Percentiles rank a stretch among this genome's conserved stretches.
These are phyloP conservation scores for Neurospora tetraspora DNA, from an alignment of 495 filamentous ascomycete genomes.

Conservation along the genomic window DNA sequence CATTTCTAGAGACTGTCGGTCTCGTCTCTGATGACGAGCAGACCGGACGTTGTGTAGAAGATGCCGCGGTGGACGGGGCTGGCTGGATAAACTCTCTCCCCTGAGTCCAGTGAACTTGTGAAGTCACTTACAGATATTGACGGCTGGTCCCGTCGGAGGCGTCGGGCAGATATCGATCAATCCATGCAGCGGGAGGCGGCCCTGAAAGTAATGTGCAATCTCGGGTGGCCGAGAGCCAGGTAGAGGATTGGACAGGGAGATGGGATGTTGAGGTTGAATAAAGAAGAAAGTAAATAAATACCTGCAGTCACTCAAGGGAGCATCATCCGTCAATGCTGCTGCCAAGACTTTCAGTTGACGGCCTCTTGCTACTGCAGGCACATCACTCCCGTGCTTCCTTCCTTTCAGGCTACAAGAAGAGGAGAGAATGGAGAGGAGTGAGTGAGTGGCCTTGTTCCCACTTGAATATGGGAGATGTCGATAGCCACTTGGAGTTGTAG, in stretches of 20 bases:
- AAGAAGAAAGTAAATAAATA: background rate
- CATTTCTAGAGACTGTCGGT: background rate
- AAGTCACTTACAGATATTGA: background rate
- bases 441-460: background rate
- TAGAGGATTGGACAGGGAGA: background rate
- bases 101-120: background rate
- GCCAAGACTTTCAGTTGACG: background rate
- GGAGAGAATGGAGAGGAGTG: background rate
- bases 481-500: background rate
- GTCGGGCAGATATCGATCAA: background rate
- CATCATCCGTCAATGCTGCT: background rate
- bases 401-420: background rate
- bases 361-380: background rate
- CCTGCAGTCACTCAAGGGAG: background rate
- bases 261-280: background rate
- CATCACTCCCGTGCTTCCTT: background rate
- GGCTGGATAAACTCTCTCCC: background rate
- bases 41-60: background rate
- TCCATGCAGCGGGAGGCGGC: background rate
- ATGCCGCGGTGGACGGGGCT: background rate
- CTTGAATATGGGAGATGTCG: background rate
- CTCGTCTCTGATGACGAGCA: background rate
- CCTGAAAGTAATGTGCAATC: background rate
- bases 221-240: background rate
- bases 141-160: background rate